phyloP scores from a whole-genome alignment of 1,284 basidiomycete species.

The Hymenochaete sp. region DNA sequence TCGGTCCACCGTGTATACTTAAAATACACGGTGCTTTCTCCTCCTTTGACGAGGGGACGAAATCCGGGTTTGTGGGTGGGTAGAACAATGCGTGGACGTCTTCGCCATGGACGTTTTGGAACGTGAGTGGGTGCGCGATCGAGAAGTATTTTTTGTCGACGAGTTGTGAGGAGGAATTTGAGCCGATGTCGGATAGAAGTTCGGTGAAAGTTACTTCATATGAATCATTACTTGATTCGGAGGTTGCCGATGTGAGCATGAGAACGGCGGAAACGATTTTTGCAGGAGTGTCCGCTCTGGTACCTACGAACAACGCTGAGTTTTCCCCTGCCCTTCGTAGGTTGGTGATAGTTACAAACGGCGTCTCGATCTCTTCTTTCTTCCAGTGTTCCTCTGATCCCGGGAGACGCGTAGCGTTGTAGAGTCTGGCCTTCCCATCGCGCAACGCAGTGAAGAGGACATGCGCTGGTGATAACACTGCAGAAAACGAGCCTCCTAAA shows the following conservation, averaged over 20 bases:
- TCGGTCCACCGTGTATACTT: conserved; percentile 61
- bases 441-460: conserved; percentile 40
- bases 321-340: conserved; percentile 28
- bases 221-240: conserved; percentile 17
- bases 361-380: conserved; percentile 29
- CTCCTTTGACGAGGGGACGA: conserved; percentile 32
- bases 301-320: conserved; percentile 39
- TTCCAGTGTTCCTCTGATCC: no score
- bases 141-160: conserved; percentile 30
- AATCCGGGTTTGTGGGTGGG: conserved; percentile 52
- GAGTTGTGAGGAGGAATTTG: neutral
- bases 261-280: conserved; percentile 33
- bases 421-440: conserved; percentile 41
- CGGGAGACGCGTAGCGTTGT: conserved; percentile 30
- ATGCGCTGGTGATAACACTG: conserved; percentile 35
- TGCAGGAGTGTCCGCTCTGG: conserved; percentile 32
- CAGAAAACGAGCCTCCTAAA: conserved; percentile 43
- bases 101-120: conserved; percentile 32
- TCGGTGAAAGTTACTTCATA: conserved; percentile 24
- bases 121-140: conserved; percentile 35
- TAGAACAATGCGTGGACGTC: conserved; percentile 53
- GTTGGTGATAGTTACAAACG: conserved; percentile 38
- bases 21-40: conserved; percentile 61
- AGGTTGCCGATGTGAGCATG: no score
- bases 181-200: conserved; percentile 18